Conservation (phyloP, 2,329 filamentous ascomycete genomes). For the Colletotrichum coccodes region DNA sequence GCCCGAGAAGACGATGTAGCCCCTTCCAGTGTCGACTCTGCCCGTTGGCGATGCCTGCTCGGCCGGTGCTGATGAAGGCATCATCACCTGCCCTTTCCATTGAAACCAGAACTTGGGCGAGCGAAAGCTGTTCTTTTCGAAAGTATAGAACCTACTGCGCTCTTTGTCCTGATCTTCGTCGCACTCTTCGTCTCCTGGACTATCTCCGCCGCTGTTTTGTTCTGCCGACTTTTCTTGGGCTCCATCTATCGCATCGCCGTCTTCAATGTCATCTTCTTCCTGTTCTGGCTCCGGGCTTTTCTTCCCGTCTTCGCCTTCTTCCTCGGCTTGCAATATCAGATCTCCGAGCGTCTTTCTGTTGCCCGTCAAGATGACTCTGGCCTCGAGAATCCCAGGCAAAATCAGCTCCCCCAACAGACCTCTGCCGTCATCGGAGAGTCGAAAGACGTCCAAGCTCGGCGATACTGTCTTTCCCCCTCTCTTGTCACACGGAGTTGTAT, state of each 20-base stretch:
- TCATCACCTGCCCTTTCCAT: neutral
- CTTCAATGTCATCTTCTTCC: neutral
- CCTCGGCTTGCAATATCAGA: neutral
- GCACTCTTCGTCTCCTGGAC: neutral
- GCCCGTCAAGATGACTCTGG: constrained; percentile 8
- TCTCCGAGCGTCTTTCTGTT: constrained; percentile 13
- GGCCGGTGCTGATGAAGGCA: neutral
- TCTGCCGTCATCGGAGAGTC: constrained; percentile 18
- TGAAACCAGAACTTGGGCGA: constrained; percentile 30
- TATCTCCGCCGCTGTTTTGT: neutral
- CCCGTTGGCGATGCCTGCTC: accelerated
- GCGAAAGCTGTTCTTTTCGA: constrained; percentile 29
- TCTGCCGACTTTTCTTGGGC: neutral
- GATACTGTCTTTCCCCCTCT: neutral
- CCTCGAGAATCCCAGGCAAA: constrained; percentile 3
- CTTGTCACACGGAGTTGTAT: accelerated
- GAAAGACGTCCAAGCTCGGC: constrained; percentile 9
- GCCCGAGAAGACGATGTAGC: constrained; percentile 25
- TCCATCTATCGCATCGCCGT: accelerated
- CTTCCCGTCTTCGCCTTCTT: neutral
- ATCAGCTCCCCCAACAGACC: neutral
- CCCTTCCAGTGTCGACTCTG: neutral
- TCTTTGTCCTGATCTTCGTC: neutral
- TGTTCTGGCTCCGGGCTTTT: no score
- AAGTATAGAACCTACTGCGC: neutral